phyloP scores from a whole-genome alignment of 2,329 filamentous ascomycete species.

The Fusarium transvaalense region DNA sequence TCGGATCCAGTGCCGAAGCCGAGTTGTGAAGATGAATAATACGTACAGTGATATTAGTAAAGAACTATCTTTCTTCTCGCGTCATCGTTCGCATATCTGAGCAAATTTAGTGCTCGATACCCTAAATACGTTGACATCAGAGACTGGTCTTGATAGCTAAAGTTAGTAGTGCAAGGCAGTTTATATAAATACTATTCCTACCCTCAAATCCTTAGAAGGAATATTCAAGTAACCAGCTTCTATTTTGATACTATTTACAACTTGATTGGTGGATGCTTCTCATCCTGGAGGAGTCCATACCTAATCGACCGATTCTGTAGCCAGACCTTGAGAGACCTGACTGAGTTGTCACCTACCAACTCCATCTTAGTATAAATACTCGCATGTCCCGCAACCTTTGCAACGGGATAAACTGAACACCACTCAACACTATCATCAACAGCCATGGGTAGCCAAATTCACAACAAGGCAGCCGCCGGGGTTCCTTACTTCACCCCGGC shows the following conservation, averaged over 20 bases:
- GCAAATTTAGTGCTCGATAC: not conserved
- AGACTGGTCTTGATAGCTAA: not conserved
- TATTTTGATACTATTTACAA: not conserved
- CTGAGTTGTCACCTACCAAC: not conserved
- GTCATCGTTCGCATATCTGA: slow-evolving; percentile 21
- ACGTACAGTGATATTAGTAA: not conserved
- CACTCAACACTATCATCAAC: not conserved
- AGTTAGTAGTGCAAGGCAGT: not conserved
- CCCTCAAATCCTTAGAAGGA: not conserved
- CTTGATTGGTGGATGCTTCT: slow-evolving; percentile 2
- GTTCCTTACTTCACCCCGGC: slow-evolving; percentile 67
- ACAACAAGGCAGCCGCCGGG: slow-evolving; percentile 58
- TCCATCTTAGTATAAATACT: slow-evolving; percentile 21
- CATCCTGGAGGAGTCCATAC: slow-evolving; percentile 5
- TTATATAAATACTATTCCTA: slow-evolving; percentile 7
- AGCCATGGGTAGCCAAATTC: slow-evolving; percentile 40
- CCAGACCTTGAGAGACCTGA: not conserved
- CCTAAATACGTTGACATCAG: not conserved
- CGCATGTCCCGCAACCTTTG: not conserved
- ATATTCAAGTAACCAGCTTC: not conserved
- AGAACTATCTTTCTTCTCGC: slow-evolving; percentile 3
- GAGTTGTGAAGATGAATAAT: slow-evolving; percentile 3
- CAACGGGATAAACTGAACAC: not conserved
- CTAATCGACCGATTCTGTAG: slow-evolving; percentile 12
- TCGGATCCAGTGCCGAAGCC: not conserved